Base-by-base conservation (phyloP, 352 stramenopile species). In the Phytophthora kernoviae region DNA sequence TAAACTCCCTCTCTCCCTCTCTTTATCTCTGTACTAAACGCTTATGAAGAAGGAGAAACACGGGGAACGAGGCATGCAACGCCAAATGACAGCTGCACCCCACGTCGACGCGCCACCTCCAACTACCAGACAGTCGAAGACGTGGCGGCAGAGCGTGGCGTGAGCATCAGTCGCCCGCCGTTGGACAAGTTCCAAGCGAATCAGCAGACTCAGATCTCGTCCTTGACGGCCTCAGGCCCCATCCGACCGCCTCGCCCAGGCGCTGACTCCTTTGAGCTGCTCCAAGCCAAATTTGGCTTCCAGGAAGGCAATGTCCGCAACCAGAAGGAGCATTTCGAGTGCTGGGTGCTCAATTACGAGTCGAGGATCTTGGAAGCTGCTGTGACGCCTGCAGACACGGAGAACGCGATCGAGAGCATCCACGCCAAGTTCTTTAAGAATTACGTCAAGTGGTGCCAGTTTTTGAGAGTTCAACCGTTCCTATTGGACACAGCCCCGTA, bases 401-500 rank as follows among this genome's bases (percentile, higher is more conserved):
- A 89, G 27, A 77, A 84, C 15, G 81, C 80, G 20, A 73, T 94
- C 51, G 70, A 70, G 40, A 78, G 69, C 32, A 82, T 99, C 46
- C 97, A 99, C 71, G 77, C 82, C 44, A 98, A 98, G 68, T 96
- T 99, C 24, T 96, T 97, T 69, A 78, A 77, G 14, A 98, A 98
- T 70, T 97, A 98, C 66, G 56, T 58, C 61, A 96, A 96, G 63
- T 99, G 97, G 97, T 99, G 97, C 72, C 60, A 84, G 44, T 96
- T 96, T 55, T 77, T 99, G 49, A 83, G 84, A 26, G 89, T 94
- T 4, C 70, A 82, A 45, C 97, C 97, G 9, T 78, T 90, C 41
- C 90, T 97, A 59, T 65, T 85, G 22, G 78, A 85, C 14, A 62
- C 48, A 12, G 58, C 68, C 18, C 37, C 62, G 17, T 73, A 70